Evolutionary conservation across 805 yeast genomes (phyloP).

Genomic region (Lipomyces spencermartinsiae): DNA sequence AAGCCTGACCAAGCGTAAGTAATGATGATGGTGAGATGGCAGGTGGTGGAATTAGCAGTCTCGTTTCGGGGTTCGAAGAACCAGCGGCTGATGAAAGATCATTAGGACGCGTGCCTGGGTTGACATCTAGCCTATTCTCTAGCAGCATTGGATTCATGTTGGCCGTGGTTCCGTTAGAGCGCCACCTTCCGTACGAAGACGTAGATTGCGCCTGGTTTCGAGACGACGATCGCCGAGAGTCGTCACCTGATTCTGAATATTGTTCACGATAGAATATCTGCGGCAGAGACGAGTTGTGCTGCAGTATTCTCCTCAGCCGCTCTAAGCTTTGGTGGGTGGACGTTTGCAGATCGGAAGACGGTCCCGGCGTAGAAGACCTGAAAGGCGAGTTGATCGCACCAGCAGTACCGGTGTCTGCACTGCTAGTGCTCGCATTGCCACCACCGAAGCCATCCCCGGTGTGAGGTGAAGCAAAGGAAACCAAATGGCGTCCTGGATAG

Average conservation of each 20-base stretch:
- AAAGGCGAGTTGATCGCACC: not conserved
- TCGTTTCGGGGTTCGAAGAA: slow-evolving; percentile 2
- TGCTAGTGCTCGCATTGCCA: not conserved
- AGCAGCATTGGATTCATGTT: slow-evolving; percentile 4
- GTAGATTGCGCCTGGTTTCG: slow-evolving; percentile 6
- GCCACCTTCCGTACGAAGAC: slow-evolving; percentile 6
- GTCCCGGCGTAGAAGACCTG: not conserved
- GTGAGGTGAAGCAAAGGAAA: not conserved
- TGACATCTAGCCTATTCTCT: not conserved
- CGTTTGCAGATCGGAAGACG: not conserved
- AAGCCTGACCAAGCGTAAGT: not conserved
- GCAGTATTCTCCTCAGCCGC: slow-evolving; percentile 15
- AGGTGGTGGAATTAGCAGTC: slow-evolving; percentile 15
- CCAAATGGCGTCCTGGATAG: not conserved
- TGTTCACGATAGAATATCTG: slow-evolving; percentile 15
- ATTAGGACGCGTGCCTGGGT: not conserved
- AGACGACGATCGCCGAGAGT: not conserved
- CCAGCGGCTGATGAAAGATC: not conserved
- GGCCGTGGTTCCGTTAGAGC: not conserved
- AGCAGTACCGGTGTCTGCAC: not conserved
- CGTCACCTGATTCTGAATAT: slow-evolving; percentile 5
- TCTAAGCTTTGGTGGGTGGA: slow-evolving; percentile 14
- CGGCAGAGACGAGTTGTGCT: slow-evolving; percentile 15
- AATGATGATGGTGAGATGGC: slow-evolving; percentile 10
- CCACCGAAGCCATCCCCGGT: not conserved